These are phyloP conservation scores for Centrapalus pauciflorus DNA, from an alignment of 129 eudicot species.

Conservation along the genomic window DNA sequence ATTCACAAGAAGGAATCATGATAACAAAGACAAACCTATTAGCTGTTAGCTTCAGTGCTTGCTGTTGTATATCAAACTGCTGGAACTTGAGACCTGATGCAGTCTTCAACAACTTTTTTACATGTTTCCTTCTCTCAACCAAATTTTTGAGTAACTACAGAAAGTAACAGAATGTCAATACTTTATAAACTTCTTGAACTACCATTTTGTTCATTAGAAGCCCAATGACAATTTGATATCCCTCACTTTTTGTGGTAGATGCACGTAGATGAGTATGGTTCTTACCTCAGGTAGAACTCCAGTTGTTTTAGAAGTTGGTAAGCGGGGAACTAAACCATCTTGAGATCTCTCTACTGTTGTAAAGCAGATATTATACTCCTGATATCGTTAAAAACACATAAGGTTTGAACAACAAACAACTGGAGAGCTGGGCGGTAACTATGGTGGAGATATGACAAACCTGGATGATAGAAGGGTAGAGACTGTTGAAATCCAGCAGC, in stretches of 20 bases:
- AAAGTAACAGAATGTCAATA: background rate
- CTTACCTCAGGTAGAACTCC: conserved; percentile 94
- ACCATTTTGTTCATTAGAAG: background rate
- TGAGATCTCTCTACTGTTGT: conserved; percentile 89
- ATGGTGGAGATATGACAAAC: conserved; percentile 33
- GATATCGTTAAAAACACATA: conserved; percentile 9
- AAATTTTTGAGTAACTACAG: conserved; percentile 70
- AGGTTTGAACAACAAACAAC: background rate
- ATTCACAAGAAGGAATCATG: background rate
- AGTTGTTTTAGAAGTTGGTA: conserved; percentile 67
- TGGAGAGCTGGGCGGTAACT: background rate
- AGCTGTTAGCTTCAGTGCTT: conserved; percentile 97
- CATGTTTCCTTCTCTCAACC: conserved; percentile 91
- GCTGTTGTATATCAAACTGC: conserved; percentile 96
- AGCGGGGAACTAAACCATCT: conserved; percentile 62
- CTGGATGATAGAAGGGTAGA: conserved; percentile 99
- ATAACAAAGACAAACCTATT: conserved; percentile 53
- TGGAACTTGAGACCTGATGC: conserved; percentile 90
- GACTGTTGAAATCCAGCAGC: conserved; percentile 97
- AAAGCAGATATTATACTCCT: conserved; percentile 98
- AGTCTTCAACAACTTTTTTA: conserved; percentile 65
- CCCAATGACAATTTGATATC: background rate
- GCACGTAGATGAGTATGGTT: background rate
- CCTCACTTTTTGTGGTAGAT: background rate
- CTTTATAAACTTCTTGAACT: background rate